Percentiles rank a stretch among this genome's conserved stretches.
phyloP scores from a whole-genome alignment of 257 asterid genomes.

The Buddleja alternifolia region DNA sequence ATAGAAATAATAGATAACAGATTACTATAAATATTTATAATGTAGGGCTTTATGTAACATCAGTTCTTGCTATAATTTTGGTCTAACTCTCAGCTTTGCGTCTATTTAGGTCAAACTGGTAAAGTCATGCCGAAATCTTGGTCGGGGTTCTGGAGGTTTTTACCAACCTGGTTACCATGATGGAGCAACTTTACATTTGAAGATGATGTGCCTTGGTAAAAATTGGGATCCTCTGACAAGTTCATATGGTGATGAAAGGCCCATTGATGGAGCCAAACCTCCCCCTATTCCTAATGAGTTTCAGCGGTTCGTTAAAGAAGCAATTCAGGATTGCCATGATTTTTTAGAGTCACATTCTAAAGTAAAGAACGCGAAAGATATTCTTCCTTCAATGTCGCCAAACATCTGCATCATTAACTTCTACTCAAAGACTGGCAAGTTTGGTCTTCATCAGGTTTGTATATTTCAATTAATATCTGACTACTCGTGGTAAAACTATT shows the following conservation, averaged over 20 bases:
- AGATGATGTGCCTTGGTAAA: slow-evolving; percentile 93
- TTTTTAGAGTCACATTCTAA: slow-evolving; percentile 38
- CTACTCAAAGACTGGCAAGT: slow-evolving; percentile 63
- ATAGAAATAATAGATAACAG: background rate
- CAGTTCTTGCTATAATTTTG: background rate
- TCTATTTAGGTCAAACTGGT: slow-evolving; percentile 58
- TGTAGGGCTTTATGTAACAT: background rate
- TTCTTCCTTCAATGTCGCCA: slow-evolving; percentile 70
- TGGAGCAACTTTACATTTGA: slow-evolving; percentile 65
- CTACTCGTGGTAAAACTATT: background rate
- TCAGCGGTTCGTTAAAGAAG: slow-evolving; percentile 50
- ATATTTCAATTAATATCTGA: background rate
- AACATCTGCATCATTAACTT: slow-evolving; percentile 74
- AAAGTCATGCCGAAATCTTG: slow-evolving; percentile 61
- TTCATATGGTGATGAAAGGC: slow-evolving; percentile 49
- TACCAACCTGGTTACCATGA: slow-evolving; percentile 71
- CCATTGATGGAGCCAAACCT: slow-evolving; percentile 63
- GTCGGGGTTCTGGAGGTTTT: slow-evolving; percentile 73
- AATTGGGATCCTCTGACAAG: slow-evolving; percentile 78
- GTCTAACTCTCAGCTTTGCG: background rate
- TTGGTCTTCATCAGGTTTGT: slow-evolving; percentile 84
- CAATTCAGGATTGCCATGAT: slow-evolving; percentile 47
- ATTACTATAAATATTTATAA: background rate
- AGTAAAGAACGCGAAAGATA: slow-evolving; percentile 36
- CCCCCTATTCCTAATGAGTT: slow-evolving; percentile 68